A percentile compares a stretch with the other conserved stretches of the same genome.
Conservation (phyloP, 2,329 filamentous ascomycete species). For the Exophiala calicioides region DNA sequence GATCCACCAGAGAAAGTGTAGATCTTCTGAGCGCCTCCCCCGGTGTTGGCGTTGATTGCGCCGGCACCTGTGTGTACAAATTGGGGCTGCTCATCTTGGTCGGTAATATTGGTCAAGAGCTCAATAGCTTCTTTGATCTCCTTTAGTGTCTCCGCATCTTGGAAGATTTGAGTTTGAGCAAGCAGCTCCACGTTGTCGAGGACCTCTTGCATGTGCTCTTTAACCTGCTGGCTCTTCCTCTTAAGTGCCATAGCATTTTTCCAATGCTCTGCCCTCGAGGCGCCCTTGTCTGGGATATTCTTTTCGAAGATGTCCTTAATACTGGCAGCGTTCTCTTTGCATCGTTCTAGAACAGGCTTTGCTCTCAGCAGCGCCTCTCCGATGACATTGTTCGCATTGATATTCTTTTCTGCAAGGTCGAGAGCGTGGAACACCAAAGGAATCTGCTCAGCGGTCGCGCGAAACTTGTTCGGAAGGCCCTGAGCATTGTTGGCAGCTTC, state of each 20-base stretch:
- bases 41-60: slow-evolving; percentile 8
- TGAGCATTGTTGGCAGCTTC: slow-evolving; percentile 4
- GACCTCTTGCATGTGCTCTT: slow-evolving; percentile 14
- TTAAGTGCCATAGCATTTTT: slow-evolving; percentile 11
- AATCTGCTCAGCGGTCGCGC: slow-evolving; percentile 10
- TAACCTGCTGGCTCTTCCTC: slow-evolving; percentile 15
- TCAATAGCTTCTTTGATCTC: slow-evolving; percentile 13
- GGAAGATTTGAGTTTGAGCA: slow-evolving; percentile 13
- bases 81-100: slow-evolving; percentile 10
- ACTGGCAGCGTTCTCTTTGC: slow-evolving; percentile 9
- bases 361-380: background rate
- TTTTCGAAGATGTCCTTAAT: slow-evolving; percentile 18
- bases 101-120: slow-evolving; percentile 9
- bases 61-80: slow-evolving; percentile 7
- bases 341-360: slow-evolving; percentile 4
- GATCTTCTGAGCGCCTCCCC: slow-evolving; percentile 5
- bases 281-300: slow-evolving; percentile 7
- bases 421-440: slow-evolving; percentile 8
- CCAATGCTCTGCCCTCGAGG: slow-evolving; percentile 4
- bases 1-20: slow-evolving; percentile 14
- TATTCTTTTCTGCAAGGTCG: slow-evolving; percentile 6
- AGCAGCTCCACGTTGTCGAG: slow-evolving; percentile 12
- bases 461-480: slow-evolving; percentile 9
- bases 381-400: background rate
- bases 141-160: slow-evolving; percentile 11